Conservation (phyloP, 2,329 filamentous ascomycete genomes). For the Penicillium brasilianum region DNA sequence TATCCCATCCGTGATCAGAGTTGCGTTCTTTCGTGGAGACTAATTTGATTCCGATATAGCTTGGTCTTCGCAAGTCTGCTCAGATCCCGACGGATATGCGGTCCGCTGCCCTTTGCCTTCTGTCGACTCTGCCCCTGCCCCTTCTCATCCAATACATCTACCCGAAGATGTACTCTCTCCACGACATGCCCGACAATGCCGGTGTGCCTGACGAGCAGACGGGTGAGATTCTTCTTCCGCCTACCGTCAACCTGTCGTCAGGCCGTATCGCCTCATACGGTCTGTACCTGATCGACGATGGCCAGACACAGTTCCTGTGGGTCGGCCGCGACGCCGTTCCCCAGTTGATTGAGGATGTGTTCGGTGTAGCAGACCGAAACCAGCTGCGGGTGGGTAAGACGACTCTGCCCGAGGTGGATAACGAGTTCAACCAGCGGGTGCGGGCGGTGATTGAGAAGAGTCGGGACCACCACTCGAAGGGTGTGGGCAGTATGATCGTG, state of each 20-base stretch:
- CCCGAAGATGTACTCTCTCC: constrained; percentile 80
- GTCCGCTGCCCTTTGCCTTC: constrained; percentile 86
- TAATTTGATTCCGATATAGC: constrained; percentile 46
- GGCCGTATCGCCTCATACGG: constrained; percentile 87
- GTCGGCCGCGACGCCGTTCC: constrained; percentile 90
- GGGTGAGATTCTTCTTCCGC: constrained; percentile 86
- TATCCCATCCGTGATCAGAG: background rate
- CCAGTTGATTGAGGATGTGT: constrained; percentile 86
- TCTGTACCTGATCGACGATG: constrained; percentile 94
- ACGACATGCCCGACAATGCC: constrained; percentile 95
- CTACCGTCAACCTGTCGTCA: constrained; percentile 82
- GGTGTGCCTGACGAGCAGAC: constrained; percentile 84
- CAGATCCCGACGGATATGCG: constrained; percentile 94
- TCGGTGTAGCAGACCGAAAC: constrained; percentile 81
- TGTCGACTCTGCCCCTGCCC: constrained; percentile 91
- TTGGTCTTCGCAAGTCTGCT: constrained; percentile 85
- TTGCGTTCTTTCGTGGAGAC: constrained; percentile 16
- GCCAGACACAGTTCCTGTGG: constrained; percentile 97
- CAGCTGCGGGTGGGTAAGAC: constrained; percentile 92
- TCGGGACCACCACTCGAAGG: constrained; percentile 80
- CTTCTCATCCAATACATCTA: constrained; percentile 94
- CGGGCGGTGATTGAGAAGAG: constrained; percentile 91
- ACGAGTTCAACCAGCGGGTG: constrained; percentile 95
- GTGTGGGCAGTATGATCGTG: constrained; percentile 89
- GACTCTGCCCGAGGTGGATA: constrained; percentile 82